Evolutionary conservation across 768 basidiomycete species (phyloP), one percentile per base, ranked within the genome.

Genomic region (Leucocoprinus leucothites): DNA sequence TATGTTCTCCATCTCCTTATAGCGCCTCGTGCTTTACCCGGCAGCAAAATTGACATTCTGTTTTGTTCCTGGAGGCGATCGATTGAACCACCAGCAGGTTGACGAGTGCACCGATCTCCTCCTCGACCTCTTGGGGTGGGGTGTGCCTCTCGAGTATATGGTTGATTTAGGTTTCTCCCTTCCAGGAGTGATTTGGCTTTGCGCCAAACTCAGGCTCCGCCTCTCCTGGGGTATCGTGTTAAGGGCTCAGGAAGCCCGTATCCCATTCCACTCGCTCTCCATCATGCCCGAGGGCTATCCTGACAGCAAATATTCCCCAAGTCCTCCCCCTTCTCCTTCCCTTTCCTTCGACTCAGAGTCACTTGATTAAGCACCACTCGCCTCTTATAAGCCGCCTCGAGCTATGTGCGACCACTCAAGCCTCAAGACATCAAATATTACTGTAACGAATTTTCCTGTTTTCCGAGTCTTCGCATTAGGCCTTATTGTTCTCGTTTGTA

Each of bases 121-220:
- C n/a, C 71, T 81, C 25, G 81, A 82, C 61, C 69, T 82, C n/a
- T 68, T 82, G 6, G 78, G 81, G 11, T 81, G 79, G 79, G 79
- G 79, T 21, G 79, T 82, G 22, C 62, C 69, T 4, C 74, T 78
- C 1, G 77, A 81, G 64, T 77, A 79, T 60, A 70, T 81, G 6
- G 61, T 80, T 44, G 70, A 74, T 14, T 69, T 61, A 18, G 79
- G 79, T 4, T 67, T 82, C 26, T 77, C 78, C 26, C 38, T 58
- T 26, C 54, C 52, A 6, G 44, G 52, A n/a, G 35, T 38, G 13
- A 45, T 53, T 46, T 53, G 45, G 35, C 52, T 53, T 9, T 53
- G 31, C 28, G 34, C 52, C 52, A 46, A 36, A 38, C 44, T 53
- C 11, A 34, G 34, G 5, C 22, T 53, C n/a, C 43, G 44, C 22